Evolutionary conservation across 2,329 filamentous ascomycete genomes (phyloP).

Genomic region (Epichloe bromicola): DNA sequence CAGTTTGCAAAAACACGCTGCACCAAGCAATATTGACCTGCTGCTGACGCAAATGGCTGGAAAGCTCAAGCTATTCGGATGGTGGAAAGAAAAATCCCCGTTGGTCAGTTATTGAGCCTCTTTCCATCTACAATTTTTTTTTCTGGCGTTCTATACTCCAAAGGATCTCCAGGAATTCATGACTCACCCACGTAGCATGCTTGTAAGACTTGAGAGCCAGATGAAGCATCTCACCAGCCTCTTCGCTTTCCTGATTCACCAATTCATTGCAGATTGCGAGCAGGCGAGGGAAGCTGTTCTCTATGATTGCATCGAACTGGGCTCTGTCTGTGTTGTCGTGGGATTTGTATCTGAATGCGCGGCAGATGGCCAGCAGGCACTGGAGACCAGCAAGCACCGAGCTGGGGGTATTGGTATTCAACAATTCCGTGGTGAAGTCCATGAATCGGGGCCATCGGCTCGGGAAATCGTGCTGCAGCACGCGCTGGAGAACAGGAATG

Average conservation of each 20-base stretch:
- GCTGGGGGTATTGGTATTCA: slow-evolving; percentile 73
- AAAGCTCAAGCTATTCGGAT: slow-evolving; percentile 63
- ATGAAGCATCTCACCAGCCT: slow-evolving; percentile 93
- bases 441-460: slow-evolving; percentile 89
- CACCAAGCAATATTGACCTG: slow-evolving; percentile 89
- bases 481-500: slow-evolving; percentile 87
- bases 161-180: background rate
- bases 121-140: too few species aligned
- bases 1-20: slow-evolving; percentile 81
- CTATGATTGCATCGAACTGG: slow-evolving; percentile 91
- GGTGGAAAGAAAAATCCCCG: background rate
- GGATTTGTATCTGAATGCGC: slow-evolving; percentile 86
- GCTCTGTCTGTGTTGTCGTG: slow-evolving; percentile 61
- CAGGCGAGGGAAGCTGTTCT: slow-evolving; percentile 77
- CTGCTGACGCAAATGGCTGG: slow-evolving; percentile 62
- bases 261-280: slow-evolving; percentile 78
- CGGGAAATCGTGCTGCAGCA: slow-evolving; percentile 91
- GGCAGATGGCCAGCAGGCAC: slow-evolving; percentile 86
- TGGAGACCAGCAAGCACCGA: slow-evolving; percentile 90
- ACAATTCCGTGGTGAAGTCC: slow-evolving; percentile 77
- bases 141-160: too few species aligned
- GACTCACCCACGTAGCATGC: slow-evolving; percentile 78
- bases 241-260: slow-evolving; percentile 79
- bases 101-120: background rate
- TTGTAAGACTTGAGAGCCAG: slow-evolving; percentile 95